Conservation (phyloP, 106 monocot genomes). For the Hemerocallis citrina region DNA sequence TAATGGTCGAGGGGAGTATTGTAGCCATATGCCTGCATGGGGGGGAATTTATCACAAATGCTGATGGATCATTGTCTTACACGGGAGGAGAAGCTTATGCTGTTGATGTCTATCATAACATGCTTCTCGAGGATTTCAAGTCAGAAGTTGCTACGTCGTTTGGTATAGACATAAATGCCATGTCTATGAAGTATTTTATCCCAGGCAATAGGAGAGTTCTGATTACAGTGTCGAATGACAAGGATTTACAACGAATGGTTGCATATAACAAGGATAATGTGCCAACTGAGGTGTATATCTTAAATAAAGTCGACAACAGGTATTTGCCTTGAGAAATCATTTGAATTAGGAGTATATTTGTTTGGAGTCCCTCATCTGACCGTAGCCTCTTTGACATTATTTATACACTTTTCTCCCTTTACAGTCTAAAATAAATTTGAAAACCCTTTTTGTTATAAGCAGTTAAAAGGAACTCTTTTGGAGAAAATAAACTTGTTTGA, state of each 20-base stretch:
- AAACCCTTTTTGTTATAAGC: too few relatives aligned
- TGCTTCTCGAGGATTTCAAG: conserved; percentile 55
- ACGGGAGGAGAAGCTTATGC: conserved; percentile 83
- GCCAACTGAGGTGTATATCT: conserved; percentile 51
- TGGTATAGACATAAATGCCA: conserved; percentile 37
- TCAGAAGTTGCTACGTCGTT: conserved; percentile 57
- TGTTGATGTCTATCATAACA: conserved; percentile 40
- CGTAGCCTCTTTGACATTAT: conserved; percentile 1
- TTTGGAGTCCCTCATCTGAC: too few relatives aligned
- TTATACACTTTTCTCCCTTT: neutral
- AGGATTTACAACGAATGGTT: conserved; percentile 81
- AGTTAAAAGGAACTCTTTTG: too few relatives aligned
- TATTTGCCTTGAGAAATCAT: conserved; percentile 4
- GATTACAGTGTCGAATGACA: conserved; percentile 73
- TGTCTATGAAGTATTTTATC: conserved; percentile 81
- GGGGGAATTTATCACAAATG: conserved; percentile 49
- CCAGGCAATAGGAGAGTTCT: conserved; percentile 56
- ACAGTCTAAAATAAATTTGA: too few relatives aligned
- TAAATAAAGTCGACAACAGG: conserved; percentile 62
- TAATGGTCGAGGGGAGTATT: conserved; percentile 37
- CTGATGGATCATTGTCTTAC: conserved; percentile 63
- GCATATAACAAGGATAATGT: conserved; percentile 40
- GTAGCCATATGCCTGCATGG: conserved; percentile 90
- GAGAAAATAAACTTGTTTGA: neutral
- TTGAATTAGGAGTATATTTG: too few relatives aligned